Conservation (phyloP, 2,329 filamentous ascomycete genomes). For the Neofusicoccum cordaticola region DNA sequence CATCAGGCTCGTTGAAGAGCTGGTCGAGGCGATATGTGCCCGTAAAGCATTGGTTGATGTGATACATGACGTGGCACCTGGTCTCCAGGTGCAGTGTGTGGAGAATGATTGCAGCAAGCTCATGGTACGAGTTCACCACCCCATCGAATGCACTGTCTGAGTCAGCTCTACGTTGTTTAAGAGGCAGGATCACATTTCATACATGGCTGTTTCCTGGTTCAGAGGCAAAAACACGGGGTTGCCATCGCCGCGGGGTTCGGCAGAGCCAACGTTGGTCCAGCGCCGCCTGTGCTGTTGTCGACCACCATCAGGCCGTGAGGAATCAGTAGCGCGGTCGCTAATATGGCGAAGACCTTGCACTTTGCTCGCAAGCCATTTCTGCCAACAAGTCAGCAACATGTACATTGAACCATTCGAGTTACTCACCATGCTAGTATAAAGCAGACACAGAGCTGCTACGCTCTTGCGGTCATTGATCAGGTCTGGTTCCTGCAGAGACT, state of each 20-base stretch:
- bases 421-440: constrained; percentile 85
- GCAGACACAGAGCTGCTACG: constrained; percentile 76
- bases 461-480: constrained; percentile 87
- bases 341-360: constrained; percentile 79
- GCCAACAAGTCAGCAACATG: neutral
- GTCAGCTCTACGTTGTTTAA: constrained; percentile 18
- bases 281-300: constrained; percentile 61
- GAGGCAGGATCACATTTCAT: constrained; percentile 39
- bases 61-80: constrained; percentile 79
- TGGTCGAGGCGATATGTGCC: constrained; percentile 58
- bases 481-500: constrained; percentile 51
- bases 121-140: constrained; percentile 78
- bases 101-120: constrained; percentile 74
- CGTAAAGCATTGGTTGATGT: constrained; percentile 59
- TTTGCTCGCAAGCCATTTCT: constrained; percentile 87
- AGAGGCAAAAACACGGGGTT: constrained; percentile 79
- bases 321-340: constrained; percentile 68
- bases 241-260: constrained; percentile 52
- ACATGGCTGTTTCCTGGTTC: constrained; percentile 78
- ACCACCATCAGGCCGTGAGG: constrained; percentile 49
- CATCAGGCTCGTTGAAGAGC: constrained; percentile 73
- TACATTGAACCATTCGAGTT: neutral
- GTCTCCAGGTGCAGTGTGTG: constrained; percentile 87
- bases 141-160: constrained; percentile 71
- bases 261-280: constrained; percentile 73